Conservation (phyloP, 2,329 filamentous ascomycete genomes). For the Ceratocystis eucalypticola region DNA sequence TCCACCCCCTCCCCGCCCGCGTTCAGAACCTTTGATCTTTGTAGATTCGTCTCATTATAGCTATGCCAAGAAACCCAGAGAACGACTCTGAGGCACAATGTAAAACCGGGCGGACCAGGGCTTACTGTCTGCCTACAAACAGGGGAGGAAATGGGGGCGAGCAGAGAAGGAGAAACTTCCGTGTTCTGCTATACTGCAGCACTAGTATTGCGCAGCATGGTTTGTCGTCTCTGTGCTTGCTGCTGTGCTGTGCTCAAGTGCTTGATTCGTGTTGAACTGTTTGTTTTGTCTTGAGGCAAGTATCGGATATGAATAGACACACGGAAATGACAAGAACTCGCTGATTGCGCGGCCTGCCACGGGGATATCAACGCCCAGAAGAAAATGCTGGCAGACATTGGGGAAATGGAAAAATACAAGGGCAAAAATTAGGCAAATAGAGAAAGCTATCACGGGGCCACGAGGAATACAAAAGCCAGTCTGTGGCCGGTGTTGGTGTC, state of each 20-base stretch:
- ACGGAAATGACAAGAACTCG: neutral
- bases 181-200: neutral
- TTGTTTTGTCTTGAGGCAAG: neutral
- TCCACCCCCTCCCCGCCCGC: too few species aligned
- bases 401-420: neutral
- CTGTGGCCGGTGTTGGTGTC: neutral
- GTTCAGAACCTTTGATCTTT: neutral
- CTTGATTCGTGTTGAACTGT: neutral
- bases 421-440: neutral
- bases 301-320: slow-evolving; percentile 8
- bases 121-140: neutral
- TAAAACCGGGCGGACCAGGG: neutral
- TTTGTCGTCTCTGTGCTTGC: too few species aligned
- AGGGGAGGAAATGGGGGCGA: neutral
- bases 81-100: slow-evolving; percentile 1
- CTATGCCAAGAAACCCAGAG: neutral
- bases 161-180: neutral
- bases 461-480: neutral
- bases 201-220: too few species aligned
- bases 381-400: neutral
- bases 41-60: neutral
- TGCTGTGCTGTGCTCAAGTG: neutral
- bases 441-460: neutral
- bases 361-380: neutral
- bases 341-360: neutral